Evolutionary conservation across 2,329 filamentous ascomycete species (phyloP).

Genomic region (Botrytis fabae): DNA sequence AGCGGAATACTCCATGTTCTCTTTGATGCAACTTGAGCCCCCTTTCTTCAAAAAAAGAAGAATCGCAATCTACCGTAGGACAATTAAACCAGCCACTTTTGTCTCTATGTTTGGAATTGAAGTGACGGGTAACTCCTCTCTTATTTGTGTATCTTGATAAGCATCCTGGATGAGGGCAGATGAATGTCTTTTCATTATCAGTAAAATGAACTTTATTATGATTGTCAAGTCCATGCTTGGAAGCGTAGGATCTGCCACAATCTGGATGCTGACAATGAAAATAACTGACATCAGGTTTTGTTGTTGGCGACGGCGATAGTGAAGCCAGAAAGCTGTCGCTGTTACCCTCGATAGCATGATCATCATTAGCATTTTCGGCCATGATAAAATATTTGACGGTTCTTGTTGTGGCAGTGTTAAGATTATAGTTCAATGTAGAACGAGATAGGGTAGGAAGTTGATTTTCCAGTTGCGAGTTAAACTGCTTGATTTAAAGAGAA

Average conservation of each 20-base stretch:
- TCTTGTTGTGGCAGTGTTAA: not conserved
- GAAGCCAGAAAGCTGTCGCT: no score
- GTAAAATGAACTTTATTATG: not conserved
- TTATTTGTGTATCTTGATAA: not conserved
- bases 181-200: not conserved
- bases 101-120: not conserved
- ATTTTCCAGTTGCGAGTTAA: not conserved
- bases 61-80: not conserved
- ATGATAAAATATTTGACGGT: not conserved
- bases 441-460: no score
- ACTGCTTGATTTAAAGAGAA: not conserved
- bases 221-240: not conserved
- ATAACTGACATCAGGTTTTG: not conserved
- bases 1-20: not conserved
- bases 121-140: not conserved
- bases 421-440: not conserved
- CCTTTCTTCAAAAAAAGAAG: not conserved
- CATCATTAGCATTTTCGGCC: not conserved
- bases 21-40: not conserved
- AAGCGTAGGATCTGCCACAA: not conserved
- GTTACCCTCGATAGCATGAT: not conserved
- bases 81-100: not conserved
- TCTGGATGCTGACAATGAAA: not conserved
- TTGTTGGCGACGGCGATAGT: not conserved
- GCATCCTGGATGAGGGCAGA: not conserved